Conservation (phyloP, 495 filamentous ascomycete genomes). For the Haplographium delicatum region DNA sequence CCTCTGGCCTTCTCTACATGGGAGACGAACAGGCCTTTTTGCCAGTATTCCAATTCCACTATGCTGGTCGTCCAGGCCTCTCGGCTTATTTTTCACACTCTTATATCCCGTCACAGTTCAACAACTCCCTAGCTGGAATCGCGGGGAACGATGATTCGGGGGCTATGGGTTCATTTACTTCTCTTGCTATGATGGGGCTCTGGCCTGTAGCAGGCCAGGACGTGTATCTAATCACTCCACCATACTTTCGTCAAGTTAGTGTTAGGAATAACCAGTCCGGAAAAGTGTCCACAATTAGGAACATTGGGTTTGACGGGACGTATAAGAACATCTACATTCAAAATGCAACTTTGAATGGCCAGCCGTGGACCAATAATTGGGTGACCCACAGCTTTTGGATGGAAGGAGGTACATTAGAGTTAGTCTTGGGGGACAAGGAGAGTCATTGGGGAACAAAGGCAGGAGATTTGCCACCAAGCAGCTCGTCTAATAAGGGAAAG, state of each 20-base stretch:
- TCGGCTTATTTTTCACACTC: slow-evolving; percentile 55
- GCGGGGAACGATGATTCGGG: slow-evolving; percentile 71
- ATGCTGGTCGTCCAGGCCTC: slow-evolving; percentile 59
- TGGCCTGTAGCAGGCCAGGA: slow-evolving; percentile 72
- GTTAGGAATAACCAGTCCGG: slow-evolving; percentile 57
- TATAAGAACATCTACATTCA: slow-evolving; percentile 66
- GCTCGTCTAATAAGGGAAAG: not conserved
- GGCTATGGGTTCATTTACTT: slow-evolving; percentile 67
- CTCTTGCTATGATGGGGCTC: slow-evolving; percentile 66
- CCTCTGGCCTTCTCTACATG: slow-evolving; percentile 60
- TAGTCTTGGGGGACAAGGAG: slow-evolving; percentile 61
- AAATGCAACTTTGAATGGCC: slow-evolving; percentile 61
- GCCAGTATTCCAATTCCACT: slow-evolving; percentile 68
- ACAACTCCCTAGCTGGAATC: slow-evolving; percentile 53
- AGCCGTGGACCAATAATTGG: slow-evolving; percentile 63
- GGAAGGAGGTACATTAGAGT: slow-evolving; percentile 61
- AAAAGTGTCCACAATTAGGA: slow-evolving; percentile 55
- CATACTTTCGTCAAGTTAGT: slow-evolving; percentile 60
- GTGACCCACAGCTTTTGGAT: slow-evolving; percentile 69
- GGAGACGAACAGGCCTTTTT: slow-evolving; percentile 72
- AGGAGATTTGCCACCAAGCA: slow-evolving; percentile 61
- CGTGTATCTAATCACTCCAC: slow-evolving; percentile 67
- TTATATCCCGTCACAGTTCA: slow-evolving; percentile 67
- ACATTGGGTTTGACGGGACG: slow-evolving; percentile 55
- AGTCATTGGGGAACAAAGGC: slow-evolving; percentile 62